Conservation (phyloP, 768 basidiomycete genomes). For the Inosperma sp. region DNA sequence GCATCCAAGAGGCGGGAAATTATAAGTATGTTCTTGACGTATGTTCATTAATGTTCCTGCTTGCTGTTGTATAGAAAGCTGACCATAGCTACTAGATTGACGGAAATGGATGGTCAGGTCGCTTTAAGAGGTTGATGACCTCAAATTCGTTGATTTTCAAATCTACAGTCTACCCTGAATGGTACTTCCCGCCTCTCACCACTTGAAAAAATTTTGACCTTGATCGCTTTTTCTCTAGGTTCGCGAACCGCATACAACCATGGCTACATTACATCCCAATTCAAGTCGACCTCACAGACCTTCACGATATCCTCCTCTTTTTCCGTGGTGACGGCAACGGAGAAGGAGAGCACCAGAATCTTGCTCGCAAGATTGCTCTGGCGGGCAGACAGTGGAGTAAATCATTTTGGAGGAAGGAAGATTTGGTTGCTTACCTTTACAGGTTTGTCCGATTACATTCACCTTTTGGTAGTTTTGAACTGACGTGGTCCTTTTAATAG, state of each 20-base stretch:
- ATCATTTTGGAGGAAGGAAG: constrained; percentile 55
- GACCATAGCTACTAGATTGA: constrained; percentile 38
- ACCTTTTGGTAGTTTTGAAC: not conserved
- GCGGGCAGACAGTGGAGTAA: constrained; percentile 56
- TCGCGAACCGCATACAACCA: constrained; percentile 50
- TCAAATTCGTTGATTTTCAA: constrained; percentile 64
- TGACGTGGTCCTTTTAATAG: constrained; percentile 24
- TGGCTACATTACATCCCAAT: constrained; percentile 78
- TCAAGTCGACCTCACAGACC: constrained; percentile 57
- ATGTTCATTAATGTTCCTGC: constrained; percentile 17
- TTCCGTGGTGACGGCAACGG: constrained; percentile 62
- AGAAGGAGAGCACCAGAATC: constrained; percentile 53
- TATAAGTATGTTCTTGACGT: constrained; percentile 63
- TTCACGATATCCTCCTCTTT: constrained; percentile 69
- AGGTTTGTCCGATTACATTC: constrained; percentile 33
- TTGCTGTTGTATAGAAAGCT: not conserved
- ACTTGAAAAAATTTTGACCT: not conserved
- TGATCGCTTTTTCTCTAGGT: constrained; percentile 37
- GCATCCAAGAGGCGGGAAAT: constrained; percentile 43
- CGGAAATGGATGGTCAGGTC: constrained; percentile 66
- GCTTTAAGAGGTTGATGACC: constrained; percentile 62
- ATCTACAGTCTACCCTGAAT: constrained; percentile 69
- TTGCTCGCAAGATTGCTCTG: constrained; percentile 45
- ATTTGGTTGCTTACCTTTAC: constrained; percentile 55
- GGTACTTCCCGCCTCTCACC: constrained; percentile 34